Evolutionary conservation across 2,329 filamentous ascomycete species (phyloP).

Genomic region (Monosporascus ibericus): DNA sequence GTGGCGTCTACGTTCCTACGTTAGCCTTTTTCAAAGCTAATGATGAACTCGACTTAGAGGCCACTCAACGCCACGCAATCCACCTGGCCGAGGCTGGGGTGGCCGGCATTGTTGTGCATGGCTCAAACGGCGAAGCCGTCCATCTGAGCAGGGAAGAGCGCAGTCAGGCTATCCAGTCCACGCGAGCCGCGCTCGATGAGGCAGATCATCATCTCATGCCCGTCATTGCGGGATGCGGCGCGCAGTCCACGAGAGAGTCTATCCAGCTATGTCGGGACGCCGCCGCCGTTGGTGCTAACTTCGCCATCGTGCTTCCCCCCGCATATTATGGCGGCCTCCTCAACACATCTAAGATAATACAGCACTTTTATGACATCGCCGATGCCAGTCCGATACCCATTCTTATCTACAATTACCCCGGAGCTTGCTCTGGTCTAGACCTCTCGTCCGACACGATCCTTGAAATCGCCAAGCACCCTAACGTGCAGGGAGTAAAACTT

Average conservation of each 20-base stretch:
- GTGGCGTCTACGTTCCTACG: constrained; percentile 56
- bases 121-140: constrained; percentile 69
- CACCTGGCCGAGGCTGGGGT: constrained; percentile 58
- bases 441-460: constrained; percentile 52
- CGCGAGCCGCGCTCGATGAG: constrained; percentile 53
- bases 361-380: constrained; percentile 59
- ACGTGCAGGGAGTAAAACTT: constrained; percentile 58
- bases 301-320: constrained; percentile 62
- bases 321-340: constrained; percentile 61
- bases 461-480: constrained; percentile 43
- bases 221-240: constrained; percentile 64
- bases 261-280: constrained; percentile 62
- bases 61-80: constrained; percentile 45
- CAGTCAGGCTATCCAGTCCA: constrained; percentile 53
- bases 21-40: constrained; percentile 54
- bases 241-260: constrained; percentile 61
- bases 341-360: constrained; percentile 48
- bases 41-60: constrained; percentile 49
- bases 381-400: constrained; percentile 51
- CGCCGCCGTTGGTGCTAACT: constrained; percentile 56
- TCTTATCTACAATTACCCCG: constrained; percentile 60
- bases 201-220: constrained; percentile 49
- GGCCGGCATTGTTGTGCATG: constrained; percentile 62
- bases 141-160: constrained; percentile 63
- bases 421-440: constrained; percentile 50